phyloP scores from a whole-genome alignment of 257 asterid genomes.

The Petrea volubilis region DNA sequence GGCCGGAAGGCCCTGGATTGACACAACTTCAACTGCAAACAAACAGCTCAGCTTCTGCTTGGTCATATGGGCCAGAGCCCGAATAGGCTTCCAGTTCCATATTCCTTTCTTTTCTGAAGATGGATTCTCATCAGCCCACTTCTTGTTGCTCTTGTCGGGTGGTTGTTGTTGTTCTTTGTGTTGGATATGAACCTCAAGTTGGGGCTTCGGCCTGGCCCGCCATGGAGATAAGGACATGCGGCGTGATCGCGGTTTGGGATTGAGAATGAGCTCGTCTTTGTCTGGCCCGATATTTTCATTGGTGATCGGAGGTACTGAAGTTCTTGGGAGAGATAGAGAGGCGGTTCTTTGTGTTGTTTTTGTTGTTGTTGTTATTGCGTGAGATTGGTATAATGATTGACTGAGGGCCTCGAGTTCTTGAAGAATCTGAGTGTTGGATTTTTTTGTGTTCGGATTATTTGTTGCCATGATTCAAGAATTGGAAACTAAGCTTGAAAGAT shows the following conservation, averaged over 20 bases:
- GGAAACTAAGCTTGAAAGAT: not conserved
- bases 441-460: constrained; percentile 34
- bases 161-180: not conserved
- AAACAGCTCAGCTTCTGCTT: constrained; percentile 91
- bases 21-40: constrained; percentile 79
- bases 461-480: constrained; percentile 35
- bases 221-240: constrained; percentile 87
- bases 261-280: constrained; percentile 33
- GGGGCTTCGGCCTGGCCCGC: constrained; percentile 59
- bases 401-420: constrained; percentile 85
- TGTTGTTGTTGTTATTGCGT: constrained; percentile 32
- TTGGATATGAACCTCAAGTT: constrained; percentile 12
- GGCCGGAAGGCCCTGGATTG: constrained; percentile 64
- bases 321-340: constrained; percentile 71
- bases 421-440: constrained; percentile 64
- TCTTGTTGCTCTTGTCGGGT: constrained; percentile 27
- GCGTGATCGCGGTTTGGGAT: constrained; percentile 66
- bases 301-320: constrained; percentile 43
- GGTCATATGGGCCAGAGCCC: constrained; percentile 70
- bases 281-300: constrained; percentile 23
- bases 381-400: constrained; percentile 60
- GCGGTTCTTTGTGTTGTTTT: constrained; percentile 55
- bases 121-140: constrained; percentile 33
- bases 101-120: constrained; percentile 61
- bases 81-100: constrained; percentile 91